Conservation (phyloP, 139 green algal species). For the Diplosphaera chodatii region DNA sequence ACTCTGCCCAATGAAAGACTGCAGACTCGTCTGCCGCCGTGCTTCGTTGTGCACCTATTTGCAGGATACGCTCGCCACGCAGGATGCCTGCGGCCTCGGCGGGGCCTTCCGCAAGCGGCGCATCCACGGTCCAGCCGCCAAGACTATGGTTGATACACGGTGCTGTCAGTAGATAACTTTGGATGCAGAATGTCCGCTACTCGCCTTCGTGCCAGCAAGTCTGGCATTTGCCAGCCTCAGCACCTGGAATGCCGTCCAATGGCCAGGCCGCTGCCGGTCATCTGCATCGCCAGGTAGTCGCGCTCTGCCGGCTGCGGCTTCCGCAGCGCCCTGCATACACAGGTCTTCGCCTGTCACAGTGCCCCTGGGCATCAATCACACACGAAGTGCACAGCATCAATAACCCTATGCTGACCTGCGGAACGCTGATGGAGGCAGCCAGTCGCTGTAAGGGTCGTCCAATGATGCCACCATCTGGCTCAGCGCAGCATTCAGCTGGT, state of each 20-base stretch:
- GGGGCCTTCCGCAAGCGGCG: conserved; percentile 44
- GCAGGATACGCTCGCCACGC: conserved; percentile 17
- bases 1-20: too few relatives aligned
- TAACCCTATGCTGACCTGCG: conserved; percentile 18
- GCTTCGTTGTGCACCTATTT: too few relatives aligned
- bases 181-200: too few relatives aligned
- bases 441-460: conserved; percentile 42
- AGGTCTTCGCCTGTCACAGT: too few relatives aligned
- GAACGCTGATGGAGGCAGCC: conserved; percentile 37
- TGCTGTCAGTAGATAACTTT: too few relatives aligned
- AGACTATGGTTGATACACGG: neutral
- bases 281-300: conserved; percentile 48
- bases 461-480: conserved; percentile 34
- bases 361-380: too few relatives aligned
- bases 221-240: too few relatives aligned
- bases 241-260: conserved; percentile 10
- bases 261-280: conserved; percentile 16
- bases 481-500: conserved; percentile 31
- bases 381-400: too few relatives aligned
- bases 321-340: conserved; percentile 30
- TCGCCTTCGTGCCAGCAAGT: neutral
- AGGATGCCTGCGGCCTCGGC: conserved; percentile 49
- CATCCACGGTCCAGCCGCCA: conserved; percentile 41
- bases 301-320: conserved; percentile 37
- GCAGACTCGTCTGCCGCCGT: too few relatives aligned